phyloP scores from a whole-genome alignment of 2,329 filamentous ascomycete species.

The Basipetospora sp. region DNA sequence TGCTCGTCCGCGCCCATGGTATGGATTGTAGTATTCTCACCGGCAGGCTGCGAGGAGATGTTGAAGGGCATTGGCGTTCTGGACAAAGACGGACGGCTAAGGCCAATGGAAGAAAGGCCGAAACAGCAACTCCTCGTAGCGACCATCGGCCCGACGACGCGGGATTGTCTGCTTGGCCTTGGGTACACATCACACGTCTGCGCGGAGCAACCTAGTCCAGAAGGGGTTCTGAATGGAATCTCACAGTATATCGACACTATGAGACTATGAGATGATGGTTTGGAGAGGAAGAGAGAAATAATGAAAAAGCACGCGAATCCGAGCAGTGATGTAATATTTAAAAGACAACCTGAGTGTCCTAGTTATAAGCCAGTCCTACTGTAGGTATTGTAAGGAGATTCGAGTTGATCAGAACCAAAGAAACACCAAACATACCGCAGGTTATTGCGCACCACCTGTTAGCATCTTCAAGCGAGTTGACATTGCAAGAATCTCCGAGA shows the following conservation, averaged over 20 bases:
- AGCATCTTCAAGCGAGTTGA: too few relatives aligned
- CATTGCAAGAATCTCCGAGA: too few relatives aligned
- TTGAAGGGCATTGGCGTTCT: conserved; percentile 38
- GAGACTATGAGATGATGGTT: too few relatives aligned
- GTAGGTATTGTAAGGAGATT: too few relatives aligned
- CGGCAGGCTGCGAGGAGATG: conserved; percentile 50
- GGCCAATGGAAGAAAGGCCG: conserved; percentile 22
- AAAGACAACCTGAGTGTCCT: too few relatives aligned
- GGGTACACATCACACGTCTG: conserved; percentile 62
- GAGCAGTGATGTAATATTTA: too few relatives aligned
- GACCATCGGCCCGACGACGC: conserved; percentile 88
- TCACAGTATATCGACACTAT: conserved; percentile 5
- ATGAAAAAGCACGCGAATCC: too few relatives aligned
- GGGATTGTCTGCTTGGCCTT: conserved; percentile 56
- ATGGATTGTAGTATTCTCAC: conserved; percentile 41
- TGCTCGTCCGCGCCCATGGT: conserved; percentile 41
- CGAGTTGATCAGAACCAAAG: too few relatives aligned
- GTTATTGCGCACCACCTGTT: too few relatives aligned
- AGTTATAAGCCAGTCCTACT: too few relatives aligned
- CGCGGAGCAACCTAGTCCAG: conserved; percentile 65
- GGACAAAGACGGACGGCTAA: conserved; percentile 20
- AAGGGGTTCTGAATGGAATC: conserved; percentile 62
- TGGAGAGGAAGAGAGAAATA: too few relatives aligned
- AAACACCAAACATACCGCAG: too few relatives aligned
- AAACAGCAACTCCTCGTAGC: conserved; percentile 47